Evolutionary conservation across 495 filamentous ascomycete species (phyloP).

Genomic region (Hypoxylon cercidicola): DNA sequence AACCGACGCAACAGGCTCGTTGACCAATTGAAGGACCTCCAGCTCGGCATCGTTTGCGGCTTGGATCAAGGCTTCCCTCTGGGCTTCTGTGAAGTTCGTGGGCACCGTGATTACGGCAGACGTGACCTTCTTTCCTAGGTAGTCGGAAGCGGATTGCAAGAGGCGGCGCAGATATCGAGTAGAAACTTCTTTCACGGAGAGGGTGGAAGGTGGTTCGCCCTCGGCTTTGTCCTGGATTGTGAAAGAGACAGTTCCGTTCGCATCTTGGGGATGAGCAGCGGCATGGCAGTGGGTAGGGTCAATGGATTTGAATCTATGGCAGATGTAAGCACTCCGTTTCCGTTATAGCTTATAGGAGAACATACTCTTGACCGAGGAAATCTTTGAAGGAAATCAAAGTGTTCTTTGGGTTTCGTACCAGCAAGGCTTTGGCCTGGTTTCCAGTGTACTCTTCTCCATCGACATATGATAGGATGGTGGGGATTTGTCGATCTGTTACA

Average conservation of each 20-base stretch:
- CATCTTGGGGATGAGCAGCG: slow-evolving; percentile 87
- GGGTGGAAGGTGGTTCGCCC: slow-evolving; percentile 65
- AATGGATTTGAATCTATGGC: slow-evolving; percentile 83
- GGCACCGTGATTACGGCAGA: slow-evolving; percentile 93
- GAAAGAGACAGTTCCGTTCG: slow-evolving; percentile 80
- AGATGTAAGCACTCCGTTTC: slow-evolving; percentile 17
- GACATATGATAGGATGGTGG: slow-evolving; percentile 91
- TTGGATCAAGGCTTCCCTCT: slow-evolving; percentile 79
- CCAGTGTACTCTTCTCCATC: slow-evolving; percentile 97
- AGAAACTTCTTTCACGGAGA: slow-evolving; percentile 85
- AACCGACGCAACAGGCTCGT: slow-evolving; percentile 90
- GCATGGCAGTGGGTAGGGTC: slow-evolving; percentile 95
- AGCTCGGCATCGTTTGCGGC: slow-evolving; percentile 84
- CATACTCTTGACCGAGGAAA: slow-evolving; percentile 90
- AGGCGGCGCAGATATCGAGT: slow-evolving; percentile 88
- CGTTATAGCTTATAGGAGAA: not conserved
- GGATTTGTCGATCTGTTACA: slow-evolving; percentile 89
- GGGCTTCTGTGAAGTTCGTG: slow-evolving; percentile 88
- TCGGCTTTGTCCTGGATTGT: slow-evolving; percentile 76
- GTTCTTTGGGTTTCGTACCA: slow-evolving; percentile 90
- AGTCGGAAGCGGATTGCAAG: slow-evolving; percentile 85
- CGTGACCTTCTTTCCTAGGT: slow-evolving; percentile 88
- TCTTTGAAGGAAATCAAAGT: slow-evolving; percentile 96
- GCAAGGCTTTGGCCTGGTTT: slow-evolving; percentile 90
- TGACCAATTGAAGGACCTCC: slow-evolving; percentile 90